A percentile compares a stretch with the other conserved stretches of the same genome.
phyloP scores from a whole-genome alignment of 768 basidiomycete species.

The Suillus alpinus region DNA sequence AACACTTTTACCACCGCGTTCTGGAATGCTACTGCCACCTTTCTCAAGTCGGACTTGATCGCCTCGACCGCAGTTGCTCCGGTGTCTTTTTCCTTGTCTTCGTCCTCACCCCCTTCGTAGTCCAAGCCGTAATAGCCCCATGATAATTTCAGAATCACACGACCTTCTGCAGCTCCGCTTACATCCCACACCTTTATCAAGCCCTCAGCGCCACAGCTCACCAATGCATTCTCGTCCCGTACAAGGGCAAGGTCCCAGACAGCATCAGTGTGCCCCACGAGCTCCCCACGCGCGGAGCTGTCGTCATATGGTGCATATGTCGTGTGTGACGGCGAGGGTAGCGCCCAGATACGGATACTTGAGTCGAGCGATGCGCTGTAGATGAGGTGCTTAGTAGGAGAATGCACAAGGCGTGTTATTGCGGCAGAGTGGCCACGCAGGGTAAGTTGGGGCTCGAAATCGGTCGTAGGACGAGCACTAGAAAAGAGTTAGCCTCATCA shows the following conservation, averaged over 20 bases:
- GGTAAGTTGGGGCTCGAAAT: slow-evolving; percentile 91
- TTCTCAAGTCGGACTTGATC: slow-evolving; percentile 78
- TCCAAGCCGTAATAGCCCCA: slow-evolving; percentile 81
- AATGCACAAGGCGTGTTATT: slow-evolving; percentile 82
- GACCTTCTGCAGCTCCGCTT: slow-evolving; percentile 59
- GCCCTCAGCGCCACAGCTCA: slow-evolving; percentile 91
- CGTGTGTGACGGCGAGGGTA: slow-evolving; percentile 73
- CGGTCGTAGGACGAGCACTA: slow-evolving; percentile 72
- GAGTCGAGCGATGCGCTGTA: slow-evolving; percentile 94
- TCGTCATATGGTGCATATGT: slow-evolving; percentile 92
- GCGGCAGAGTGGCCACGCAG: slow-evolving; percentile 91
- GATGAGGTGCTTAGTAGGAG: slow-evolving; percentile 70
- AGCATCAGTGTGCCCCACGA: slow-evolving; percentile 92
- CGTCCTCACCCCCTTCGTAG: slow-evolving; percentile 32
- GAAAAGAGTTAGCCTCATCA: slow-evolving; percentile 11
- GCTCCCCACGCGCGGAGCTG: slow-evolving; percentile 67
- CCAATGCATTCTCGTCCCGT: slow-evolving; percentile 77
- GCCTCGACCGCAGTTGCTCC: slow-evolving; percentile 85
- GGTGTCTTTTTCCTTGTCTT: slow-evolving; percentile 37
- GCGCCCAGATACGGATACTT: slow-evolving; percentile 87
- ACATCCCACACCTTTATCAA: slow-evolving; percentile 93
- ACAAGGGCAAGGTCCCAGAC: slow-evolving; percentile 94
- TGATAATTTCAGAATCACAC: slow-evolving; percentile 59
- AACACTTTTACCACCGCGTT: slow-evolving; percentile 89
- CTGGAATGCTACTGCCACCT: slow-evolving; percentile 87